Evolutionary conservation across 2,329 filamentous ascomycete genomes (phyloP).

Genomic region (Tolypocladium album): DNA sequence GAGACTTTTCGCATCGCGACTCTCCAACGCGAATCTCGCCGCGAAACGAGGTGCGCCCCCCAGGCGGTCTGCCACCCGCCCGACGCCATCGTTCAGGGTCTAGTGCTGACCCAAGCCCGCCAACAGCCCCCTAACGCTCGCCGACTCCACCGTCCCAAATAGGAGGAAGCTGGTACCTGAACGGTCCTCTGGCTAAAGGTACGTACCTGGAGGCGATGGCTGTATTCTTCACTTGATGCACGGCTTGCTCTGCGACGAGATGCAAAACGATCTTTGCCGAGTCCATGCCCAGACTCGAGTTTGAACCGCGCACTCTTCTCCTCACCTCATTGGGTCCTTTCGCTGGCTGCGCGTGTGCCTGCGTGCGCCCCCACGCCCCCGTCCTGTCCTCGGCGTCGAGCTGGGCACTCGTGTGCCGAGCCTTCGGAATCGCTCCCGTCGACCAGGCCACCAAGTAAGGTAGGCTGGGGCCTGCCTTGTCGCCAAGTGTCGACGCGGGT

Average conservation of each 20-base stretch:
- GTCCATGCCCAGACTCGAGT: background rate
- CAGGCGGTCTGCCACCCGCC: background rate
- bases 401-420: background rate
- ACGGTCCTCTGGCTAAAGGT: background rate
- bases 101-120: slow-evolving; percentile 1
- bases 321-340: background rate
- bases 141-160: background rate
- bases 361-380: background rate
- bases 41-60: background rate
- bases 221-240: background rate
- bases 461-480: background rate
- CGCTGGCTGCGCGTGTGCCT: background rate
- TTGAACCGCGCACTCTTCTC: background rate
- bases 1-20: background rate
- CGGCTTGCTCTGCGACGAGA: background rate
- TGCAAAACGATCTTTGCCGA: background rate
- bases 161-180: background rate
- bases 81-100: background rate
- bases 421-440: slow-evolving; percentile 1
- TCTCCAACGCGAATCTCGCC: background rate
- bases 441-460: background rate
- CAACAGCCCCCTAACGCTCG: background rate
- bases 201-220: background rate
- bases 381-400: background rate
- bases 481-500: background rate